Percentiles rank a stretch among this genome's conserved stretches.
These are phyloP conservation scores for Colletotrichum echinochloae DNA, from an alignment of 2,329 filamentous ascomycete species.

Conservation along the genomic window DNA sequence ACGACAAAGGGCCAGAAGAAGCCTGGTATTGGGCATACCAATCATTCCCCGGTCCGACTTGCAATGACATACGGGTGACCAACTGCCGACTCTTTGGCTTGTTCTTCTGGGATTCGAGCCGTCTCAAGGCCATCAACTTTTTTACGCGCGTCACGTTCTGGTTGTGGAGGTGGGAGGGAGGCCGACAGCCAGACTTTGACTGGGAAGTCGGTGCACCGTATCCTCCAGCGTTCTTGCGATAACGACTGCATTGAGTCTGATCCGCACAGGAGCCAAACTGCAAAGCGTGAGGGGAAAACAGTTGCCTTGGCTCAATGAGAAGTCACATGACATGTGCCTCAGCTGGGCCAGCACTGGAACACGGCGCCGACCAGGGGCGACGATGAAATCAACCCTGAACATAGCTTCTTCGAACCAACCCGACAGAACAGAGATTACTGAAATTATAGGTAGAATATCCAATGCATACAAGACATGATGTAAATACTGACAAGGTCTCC, in stretches of 20 bases:
- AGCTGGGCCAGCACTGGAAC: not conserved
- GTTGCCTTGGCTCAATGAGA: not conserved
- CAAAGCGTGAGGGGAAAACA: not conserved
- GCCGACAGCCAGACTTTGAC: constrained; percentile 34
- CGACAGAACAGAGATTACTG: not conserved
- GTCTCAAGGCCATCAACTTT: constrained; percentile 33
- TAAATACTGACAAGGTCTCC: not conserved
- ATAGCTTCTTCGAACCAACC: not conserved
- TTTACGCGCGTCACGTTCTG: constrained; percentile 30
- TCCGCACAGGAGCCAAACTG: not conserved
- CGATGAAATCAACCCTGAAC: not conserved
- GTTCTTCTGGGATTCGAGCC: constrained; percentile 35
- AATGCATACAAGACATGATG: not conserved
- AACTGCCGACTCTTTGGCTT: constrained; percentile 36
- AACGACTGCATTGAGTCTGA: not conserved
- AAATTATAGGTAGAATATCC: no score
- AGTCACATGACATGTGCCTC: constrained; percentile 22
- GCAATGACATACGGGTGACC: constrained; percentile 32
- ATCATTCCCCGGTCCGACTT: constrained; percentile 9
- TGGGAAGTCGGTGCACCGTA: constrained; percentile 18
- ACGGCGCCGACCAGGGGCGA: not conserved
- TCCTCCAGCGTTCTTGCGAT: not conserved
- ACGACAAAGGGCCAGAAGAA: constrained; percentile 31
- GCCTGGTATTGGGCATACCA: constrained; percentile 39
- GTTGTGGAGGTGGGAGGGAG: constrained; percentile 37